phyloP scores from a whole-genome alignment of 2,329 filamentous ascomycete genomes.

The Lecanicillium sp. region DNA sequence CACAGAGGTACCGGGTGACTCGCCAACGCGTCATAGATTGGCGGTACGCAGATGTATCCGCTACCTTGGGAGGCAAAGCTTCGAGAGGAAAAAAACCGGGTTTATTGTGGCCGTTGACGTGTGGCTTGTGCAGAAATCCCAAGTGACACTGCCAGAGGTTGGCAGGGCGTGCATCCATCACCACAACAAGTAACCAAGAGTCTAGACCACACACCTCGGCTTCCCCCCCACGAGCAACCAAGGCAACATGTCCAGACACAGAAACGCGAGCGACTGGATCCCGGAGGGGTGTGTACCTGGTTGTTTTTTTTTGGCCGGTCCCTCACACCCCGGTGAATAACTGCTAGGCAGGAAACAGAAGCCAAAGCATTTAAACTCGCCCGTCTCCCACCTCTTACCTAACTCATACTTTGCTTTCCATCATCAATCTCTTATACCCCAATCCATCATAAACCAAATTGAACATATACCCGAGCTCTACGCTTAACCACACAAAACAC shows the following conservation, averaged over 20 bases:
- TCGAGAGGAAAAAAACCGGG: too few relatives aligned
- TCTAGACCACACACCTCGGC: neutral
- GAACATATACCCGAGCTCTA: neutral
- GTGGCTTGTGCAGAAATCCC: too few relatives aligned
- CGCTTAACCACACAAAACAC: constrained; percentile 8
- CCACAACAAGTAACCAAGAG: too few relatives aligned
- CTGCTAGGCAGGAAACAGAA: too few relatives aligned
- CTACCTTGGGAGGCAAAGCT: too few relatives aligned
- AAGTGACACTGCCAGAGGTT: too few relatives aligned
- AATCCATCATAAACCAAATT: neutral
- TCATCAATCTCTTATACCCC: neutral
- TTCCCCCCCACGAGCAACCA: neutral
- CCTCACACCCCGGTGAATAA: neutral
- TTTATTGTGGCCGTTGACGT: too few relatives aligned
- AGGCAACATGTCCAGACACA: neutral
- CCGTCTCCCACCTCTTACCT: neutral
- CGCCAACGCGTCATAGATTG: too few relatives aligned
- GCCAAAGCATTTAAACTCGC: constrained; percentile 8
- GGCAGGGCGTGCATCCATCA: too few relatives aligned
- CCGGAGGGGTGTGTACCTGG: neutral
- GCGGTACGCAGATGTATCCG: too few relatives aligned
- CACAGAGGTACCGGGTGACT: too few relatives aligned
- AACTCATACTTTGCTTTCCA: neutral
- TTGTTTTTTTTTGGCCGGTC: neutral
- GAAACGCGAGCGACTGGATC: neutral